Conservation (phyloP, 768 basidiomycete species). For the Hericium rajendrae region DNA sequence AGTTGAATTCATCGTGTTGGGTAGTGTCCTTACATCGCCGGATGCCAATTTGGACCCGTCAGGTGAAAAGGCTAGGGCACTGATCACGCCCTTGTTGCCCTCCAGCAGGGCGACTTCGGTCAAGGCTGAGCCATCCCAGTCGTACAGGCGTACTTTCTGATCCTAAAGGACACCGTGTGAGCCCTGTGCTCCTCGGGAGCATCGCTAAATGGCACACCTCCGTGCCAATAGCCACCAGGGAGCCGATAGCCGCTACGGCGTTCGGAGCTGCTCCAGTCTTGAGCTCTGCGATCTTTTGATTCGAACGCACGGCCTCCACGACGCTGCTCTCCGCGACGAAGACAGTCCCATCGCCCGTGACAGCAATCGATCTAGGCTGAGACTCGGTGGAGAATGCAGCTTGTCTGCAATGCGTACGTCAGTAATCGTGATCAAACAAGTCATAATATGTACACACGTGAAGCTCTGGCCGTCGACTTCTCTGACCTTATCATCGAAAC, state of each 20-base stretch:
- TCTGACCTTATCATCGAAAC: constrained; percentile 72
- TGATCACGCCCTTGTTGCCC: constrained; percentile 61
- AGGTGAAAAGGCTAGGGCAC: constrained; percentile 69
- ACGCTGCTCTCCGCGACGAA: constrained; percentile 51
- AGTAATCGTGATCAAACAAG: neutral
- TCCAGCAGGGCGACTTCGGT: constrained; percentile 49
- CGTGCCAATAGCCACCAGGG: constrained; percentile 60
- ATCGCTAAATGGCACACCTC: constrained; percentile 39
- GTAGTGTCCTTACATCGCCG: constrained; percentile 61
- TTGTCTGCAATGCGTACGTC: constrained; percentile 27
- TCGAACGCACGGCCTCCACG: constrained; percentile 60
- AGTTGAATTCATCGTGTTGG: neutral
- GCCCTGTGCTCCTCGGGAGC: neutral
- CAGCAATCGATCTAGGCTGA: constrained; percentile 63
- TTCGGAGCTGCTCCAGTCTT: constrained; percentile 43
- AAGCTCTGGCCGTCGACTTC: constrained; percentile 50
- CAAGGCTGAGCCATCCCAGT: constrained; percentile 60
- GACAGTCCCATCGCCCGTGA: constrained; percentile 48
- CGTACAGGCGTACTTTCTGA: constrained; percentile 61
- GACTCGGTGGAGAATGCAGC: constrained; percentile 42
- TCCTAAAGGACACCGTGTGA: constrained; percentile 34
- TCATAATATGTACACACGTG: constrained; percentile 30
- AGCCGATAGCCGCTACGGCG: constrained; percentile 43
- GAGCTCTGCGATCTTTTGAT: constrained; percentile 56
- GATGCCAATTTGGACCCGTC: constrained; percentile 68